phyloP scores from a whole-genome alignment of 257 asterid genomes.

The Penstemon davidsonii region DNA sequence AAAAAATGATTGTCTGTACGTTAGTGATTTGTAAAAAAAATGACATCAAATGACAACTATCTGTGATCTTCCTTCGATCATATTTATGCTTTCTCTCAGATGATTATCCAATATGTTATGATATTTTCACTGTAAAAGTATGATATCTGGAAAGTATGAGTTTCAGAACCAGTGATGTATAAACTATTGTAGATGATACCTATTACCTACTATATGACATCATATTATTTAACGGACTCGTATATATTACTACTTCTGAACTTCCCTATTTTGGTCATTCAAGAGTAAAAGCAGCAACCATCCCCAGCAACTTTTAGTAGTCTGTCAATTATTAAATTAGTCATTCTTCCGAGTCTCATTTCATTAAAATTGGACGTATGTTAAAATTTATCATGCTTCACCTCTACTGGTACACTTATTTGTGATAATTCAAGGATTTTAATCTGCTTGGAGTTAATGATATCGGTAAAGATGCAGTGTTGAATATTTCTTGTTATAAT shows the following conservation, averaged over 20 bases:
- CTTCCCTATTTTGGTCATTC: conserved; percentile 14
- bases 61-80: conserved; percentile 24
- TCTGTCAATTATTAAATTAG: neutral
- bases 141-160: neutral
- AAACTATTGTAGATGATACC: conserved; percentile 11
- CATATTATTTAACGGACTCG: neutral
- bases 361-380: conserved; percentile 9
- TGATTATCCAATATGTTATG: conserved; percentile 7
- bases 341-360: conserved; percentile 1
- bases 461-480: conserved; percentile 1
- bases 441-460: neutral
- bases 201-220: conserved; percentile 5
- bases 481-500: neutral
- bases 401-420: conserved; percentile 15
- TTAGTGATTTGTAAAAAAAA: conserved; percentile 7
- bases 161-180: conserved; percentile 19
- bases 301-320: conserved; percentile 7
- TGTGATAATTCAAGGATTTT: conserved; percentile 21
- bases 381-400: conserved; percentile 4
- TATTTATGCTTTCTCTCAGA: conserved; percentile 23
- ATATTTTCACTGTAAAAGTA: neutral
- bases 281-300: neutral
- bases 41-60: conserved; percentile 4
- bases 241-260: conserved; percentile 7
- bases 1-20: conserved; percentile 8